Evolutionary conservation across 305 asterid species (phyloP).

Genomic region (Fraxinus paxiana): DNA sequence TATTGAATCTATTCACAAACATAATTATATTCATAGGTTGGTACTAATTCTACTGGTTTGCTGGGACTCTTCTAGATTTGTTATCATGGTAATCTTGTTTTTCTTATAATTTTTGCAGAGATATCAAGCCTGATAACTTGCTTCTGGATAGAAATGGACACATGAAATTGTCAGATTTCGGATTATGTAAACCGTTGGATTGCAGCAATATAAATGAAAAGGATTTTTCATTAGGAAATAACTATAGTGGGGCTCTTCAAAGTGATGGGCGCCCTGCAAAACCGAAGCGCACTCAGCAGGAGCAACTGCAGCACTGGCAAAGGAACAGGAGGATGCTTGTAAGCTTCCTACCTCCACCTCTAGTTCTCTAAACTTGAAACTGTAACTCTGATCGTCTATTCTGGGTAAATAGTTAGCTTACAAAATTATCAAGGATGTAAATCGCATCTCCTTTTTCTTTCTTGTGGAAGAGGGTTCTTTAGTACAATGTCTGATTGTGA

Average conservation of each 20-base stretch:
- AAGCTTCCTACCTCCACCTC: conserved; percentile 28
- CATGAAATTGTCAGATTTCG: conserved; percentile 88
- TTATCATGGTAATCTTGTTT: conserved; percentile 11
- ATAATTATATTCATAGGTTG: conserved; percentile 85
- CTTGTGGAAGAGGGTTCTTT: conserved; percentile 2
- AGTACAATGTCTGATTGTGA: background rate
- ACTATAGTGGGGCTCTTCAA: conserved; percentile 67
- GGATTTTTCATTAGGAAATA: conserved; percentile 65
- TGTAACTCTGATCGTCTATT: background rate
- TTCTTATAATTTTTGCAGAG: conserved; percentile 50
- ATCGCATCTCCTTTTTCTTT: background rate
- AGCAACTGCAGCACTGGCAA: conserved; percentile 91
- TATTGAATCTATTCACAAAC: conserved; percentile 86
- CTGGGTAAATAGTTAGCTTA: background rate
- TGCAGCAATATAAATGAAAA: conserved; percentile 82
- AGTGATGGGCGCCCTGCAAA: conserved; percentile 79
- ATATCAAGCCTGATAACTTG: conserved; percentile 90
- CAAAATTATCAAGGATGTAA: background rate
- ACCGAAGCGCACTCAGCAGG: conserved; percentile 88
- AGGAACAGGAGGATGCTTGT: conserved; percentile 93
- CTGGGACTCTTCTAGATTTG: conserved; percentile 1
- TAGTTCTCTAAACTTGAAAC: background rate
- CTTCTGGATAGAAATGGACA: conserved; percentile 88
- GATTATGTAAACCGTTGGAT: conserved; percentile 84
- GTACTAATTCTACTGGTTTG: conserved; percentile 25